These are phyloP conservation scores for Mycena chlorophos DNA, from an alignment of 768 basidiomycete genomes.

Conservation along the genomic window DNA sequence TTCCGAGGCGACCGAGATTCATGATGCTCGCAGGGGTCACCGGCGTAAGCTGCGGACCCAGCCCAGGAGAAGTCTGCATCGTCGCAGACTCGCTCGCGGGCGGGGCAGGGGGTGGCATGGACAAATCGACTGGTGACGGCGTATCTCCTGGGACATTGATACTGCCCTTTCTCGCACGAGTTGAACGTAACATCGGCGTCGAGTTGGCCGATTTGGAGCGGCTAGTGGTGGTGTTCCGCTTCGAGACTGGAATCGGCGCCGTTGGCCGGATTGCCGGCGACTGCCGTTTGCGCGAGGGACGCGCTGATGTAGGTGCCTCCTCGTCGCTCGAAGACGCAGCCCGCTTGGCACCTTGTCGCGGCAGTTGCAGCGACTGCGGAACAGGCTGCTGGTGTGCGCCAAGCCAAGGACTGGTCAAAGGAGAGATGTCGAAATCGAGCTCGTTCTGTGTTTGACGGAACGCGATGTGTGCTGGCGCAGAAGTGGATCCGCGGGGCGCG, in stretches of 20 bases:
- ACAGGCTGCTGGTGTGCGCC: conserved; percentile 51
- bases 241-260: conserved; percentile 26
- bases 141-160: conserved; percentile 51
- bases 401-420: conserved; percentile 80
- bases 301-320: conserved; percentile 35
- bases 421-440: conserved; percentile 73
- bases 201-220: conserved; percentile 57
- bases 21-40: conserved; percentile 92
- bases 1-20: conserved; percentile 73
- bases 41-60: conserved; percentile 52
- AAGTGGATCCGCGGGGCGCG: conserved; percentile 47
- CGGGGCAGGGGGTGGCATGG: conserved; percentile 84
- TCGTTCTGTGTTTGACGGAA: conserved; percentile 55
- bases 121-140: conserved; percentile 84
- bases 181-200: conserved; percentile 55
- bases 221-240: conserved; percentile 23
- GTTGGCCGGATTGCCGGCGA: conserved; percentile 49
- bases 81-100: conserved; percentile 24
- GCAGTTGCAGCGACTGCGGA: conserved; percentile 14
- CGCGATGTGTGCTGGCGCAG: conserved; percentile 74
- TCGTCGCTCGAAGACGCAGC: conserved; percentile 58
- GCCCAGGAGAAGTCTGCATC: conserved; percentile 5
- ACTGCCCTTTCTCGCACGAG: conserved; percentile 44
- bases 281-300: conserved; percentile 54
- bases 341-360: conserved; percentile 39